phyloP scores from a whole-genome alignment of 108 stramenopile species.

The Parietichytrium sp. region DNA sequence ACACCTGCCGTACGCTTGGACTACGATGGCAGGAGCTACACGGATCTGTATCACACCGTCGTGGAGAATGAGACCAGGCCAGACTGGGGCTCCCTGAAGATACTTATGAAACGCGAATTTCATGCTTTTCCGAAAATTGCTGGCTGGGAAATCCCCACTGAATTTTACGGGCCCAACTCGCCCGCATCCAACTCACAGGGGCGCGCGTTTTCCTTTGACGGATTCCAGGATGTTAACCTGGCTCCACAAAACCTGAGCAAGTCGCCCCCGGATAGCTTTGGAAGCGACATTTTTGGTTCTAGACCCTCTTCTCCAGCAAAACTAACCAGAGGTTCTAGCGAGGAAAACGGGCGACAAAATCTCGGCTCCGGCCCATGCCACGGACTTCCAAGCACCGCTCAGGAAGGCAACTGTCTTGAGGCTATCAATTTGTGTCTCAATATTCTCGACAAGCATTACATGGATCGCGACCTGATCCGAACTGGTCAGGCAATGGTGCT shows the following conservation, averaged over 20 bases:
- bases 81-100: slow-evolving; percentile 75
- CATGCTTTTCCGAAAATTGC: slow-evolving; percentile 76
- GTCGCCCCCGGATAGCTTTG: too few relatives aligned
- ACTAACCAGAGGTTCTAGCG: too few relatives aligned
- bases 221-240: too few relatives aligned
- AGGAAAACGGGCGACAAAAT: too few relatives aligned
- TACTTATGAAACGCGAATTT: slow-evolving; percentile 79
- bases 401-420: slow-evolving; percentile 91
- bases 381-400: slow-evolving; percentile 67
- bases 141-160: slow-evolving; percentile 68
- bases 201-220: too few relatives aligned
- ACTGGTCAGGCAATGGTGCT: slow-evolving; percentile 92
- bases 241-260: too few relatives aligned
- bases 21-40: not conserved
- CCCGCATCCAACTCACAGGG: too few relatives aligned
- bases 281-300: too few relatives aligned
- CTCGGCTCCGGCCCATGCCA: too few relatives aligned
- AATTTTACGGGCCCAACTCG: not conserved
- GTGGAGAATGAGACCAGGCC: slow-evolving; percentile 81
- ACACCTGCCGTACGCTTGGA: slow-evolving; percentile 30
- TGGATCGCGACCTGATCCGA: slow-evolving; percentile 86
- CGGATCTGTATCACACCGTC: slow-evolving; percentile 84
- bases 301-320: too few relatives aligned
- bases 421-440: slow-evolving; percentile 96
- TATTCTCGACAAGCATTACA: slow-evolving; percentile 86